Base-by-base conservation (phyloP, 805 yeast species). In the Candida oleophila region DNA sequence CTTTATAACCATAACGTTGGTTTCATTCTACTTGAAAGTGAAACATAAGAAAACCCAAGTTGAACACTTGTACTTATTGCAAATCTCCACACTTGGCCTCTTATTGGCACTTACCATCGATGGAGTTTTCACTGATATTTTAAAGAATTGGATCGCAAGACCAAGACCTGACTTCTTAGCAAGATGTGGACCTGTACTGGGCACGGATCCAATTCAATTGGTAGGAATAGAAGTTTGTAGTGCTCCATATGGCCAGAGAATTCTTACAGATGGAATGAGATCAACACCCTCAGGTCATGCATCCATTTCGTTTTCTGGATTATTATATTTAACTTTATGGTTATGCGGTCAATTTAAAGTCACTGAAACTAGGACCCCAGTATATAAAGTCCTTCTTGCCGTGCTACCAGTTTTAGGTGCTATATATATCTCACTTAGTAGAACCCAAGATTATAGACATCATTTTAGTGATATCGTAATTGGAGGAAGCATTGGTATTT, bases 211-310 rank as follows among this genome's bases (percentile, higher is more conserved):
- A 45, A 50, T 55, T 45, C 47, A 35, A 28, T 57, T 61, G 39
- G 67, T 65, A 11, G 62, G 57, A 16, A 45, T 66, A 18, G 49
- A 48, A 3, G 65, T 62, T 9, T 68, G 73, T 47, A 57, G 68
- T 11, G 66, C 68, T 2, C 72, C 73, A 1, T 55, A 56, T 42
- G 72, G 71, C 4, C 16, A 39, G 15, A 44, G 45, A 7, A 38
- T 55, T 2, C 59, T 81, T 22, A 51, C 56, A 15, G 85, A 80
- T 51, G 85, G 85, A 2, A 72, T 77, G 71, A 69, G 79, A 49
- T 71, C 79, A 22, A 74, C 82, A 4, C 85, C 85, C 0, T 76
- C 81, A 5, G 85, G 85, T 20, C 85, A 80, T 53, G 66, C 80
- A 8, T 69, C 81, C 2, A 66, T 74, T 35, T 69, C 82, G n/a